Evolutionary conservation across 225 moss, liverwort and hornwort species (phyloP).

Genomic region (Straminergon stramineum): DNA sequence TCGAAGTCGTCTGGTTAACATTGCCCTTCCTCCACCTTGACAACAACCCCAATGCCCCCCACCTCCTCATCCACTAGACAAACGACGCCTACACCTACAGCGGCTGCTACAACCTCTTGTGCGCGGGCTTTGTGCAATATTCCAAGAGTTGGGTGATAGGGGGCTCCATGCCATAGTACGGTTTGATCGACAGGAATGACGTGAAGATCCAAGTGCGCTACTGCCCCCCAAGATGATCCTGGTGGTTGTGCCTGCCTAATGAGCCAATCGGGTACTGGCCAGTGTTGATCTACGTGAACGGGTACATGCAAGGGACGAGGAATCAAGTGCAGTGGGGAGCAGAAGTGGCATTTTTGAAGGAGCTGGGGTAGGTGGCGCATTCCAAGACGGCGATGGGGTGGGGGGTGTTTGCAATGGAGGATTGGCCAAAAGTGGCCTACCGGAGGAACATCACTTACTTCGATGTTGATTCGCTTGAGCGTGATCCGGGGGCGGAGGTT

Average conservation of each 20-base stretch:
- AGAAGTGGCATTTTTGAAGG: background rate
- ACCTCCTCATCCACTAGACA: slow-evolving; percentile 25
- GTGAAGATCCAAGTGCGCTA: background rate
- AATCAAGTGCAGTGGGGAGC: too few species aligned
- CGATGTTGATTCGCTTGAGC: background rate
- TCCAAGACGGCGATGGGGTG: slow-evolving; percentile 9
- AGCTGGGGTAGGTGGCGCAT: background rate
- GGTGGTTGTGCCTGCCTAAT: background rate
- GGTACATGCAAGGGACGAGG: too few species aligned
- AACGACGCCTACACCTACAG: background rate
- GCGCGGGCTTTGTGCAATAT: background rate
- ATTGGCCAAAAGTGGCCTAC: slow-evolving; percentile 3
- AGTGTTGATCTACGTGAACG: too few species aligned
- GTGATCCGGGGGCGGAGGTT: background rate
- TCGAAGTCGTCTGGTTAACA: slow-evolving; percentile 24
- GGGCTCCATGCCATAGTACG: background rate
- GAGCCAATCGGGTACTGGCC: too few species aligned
- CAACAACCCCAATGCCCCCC: background rate
- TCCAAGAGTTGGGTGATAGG: slow-evolving; percentile 2
- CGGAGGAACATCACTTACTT: background rate
- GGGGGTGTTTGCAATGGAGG: background rate
- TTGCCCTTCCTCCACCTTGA: background rate
- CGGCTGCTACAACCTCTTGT: background rate
- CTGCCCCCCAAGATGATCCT: background rate
- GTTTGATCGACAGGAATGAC: background rate